Base-by-base conservation (phyloP, 345 rosid species). In the Clarkia xantiana region DNA sequence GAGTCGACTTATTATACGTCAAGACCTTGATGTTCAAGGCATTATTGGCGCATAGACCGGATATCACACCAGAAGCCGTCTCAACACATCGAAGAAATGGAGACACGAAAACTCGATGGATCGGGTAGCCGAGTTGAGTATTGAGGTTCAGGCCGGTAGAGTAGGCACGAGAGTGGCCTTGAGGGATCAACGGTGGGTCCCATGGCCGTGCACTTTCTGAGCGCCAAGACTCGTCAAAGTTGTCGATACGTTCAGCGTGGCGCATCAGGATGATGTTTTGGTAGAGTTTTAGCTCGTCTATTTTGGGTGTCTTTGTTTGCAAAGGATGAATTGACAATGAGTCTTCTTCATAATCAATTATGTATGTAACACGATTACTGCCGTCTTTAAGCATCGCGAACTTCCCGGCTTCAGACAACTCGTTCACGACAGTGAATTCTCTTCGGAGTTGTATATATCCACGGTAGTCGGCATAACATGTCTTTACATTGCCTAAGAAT, bases 231-330 rank as follows among this genome's bases (percentile, higher is more conserved):
- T 76, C 75, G 4, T 75, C 80, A 56, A 67, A 58, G 47, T 67
- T 64, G 60, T 89, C 97, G 52, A 75, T 49, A 1, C 95, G 87
- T 58, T 89, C 94, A 4, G 94, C 90, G 65, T 89, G 97, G 19
- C 97, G 73, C 87, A 89, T 72, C 11, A 88, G 78, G 58, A 88
- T 62, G 20, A 84, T 70, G 71, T 82, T 67, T 54, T 84, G 96
- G 62, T 51, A 60, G 40, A 14, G 25, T 18, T 45, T 20, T 12
- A 25, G 3, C 51, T 47, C 36, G 2, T 4, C 7, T 16, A 22
- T 5, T 22, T 5, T 2, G 25, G 25, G 2, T 22, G 2, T 2
- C 2, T 22, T 22, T 22, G 25, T 2, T 22, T 22, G 25, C 5
- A 22, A 5, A 22, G 25, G 25, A 22, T 5, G 25, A 22, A n/a